Evolutionary conservation across 1,284 basidiomycete species (phyloP), one percentile per base, ranked within the genome.

Genomic region (Athelia psychrophila): DNA sequence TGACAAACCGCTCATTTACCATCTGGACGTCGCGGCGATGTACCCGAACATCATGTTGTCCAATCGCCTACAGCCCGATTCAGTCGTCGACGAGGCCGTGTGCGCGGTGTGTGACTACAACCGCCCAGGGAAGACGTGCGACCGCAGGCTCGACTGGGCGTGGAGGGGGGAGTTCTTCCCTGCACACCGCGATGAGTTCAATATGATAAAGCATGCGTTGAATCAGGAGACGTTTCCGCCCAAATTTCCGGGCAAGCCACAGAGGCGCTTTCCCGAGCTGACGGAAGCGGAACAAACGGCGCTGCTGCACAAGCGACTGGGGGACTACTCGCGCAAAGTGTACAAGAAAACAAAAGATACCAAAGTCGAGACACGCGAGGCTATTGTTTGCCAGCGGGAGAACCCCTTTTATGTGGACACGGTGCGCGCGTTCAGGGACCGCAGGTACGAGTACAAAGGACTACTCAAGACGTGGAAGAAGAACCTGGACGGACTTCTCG

Each of bases 41-140:
- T 99, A 99, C 66, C 97, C 97, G 53, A 99, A 99, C 74, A 99
- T 99, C 84, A 99, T 99, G 97, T 89, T 99, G 76, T 98, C 95
- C 25, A 99, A 99, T 69, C 92, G 97, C 51, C 81, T 99, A 2
- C 97, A 99, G 63, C 97, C 97, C 2, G 97, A 99, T 70, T 97
- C 97, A 1, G 92, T 99, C 70, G 92, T 98, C 16, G 93, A 96
- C 65, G 97, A 99, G 70, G 87, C 95, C 8, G 91, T 88, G 44
- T 99, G 97, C 66, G 97, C 97, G 0, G 95, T 98, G 5, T 99
- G 97, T 73, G 97, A 99, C 72, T 99, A 91, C 71, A 99, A 99
- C 64, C 84, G 95, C 4, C 95, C 96, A 0, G 94, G 92, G 27
- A 99, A 99, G 76, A 81, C 83, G 25, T 99, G 97, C 69, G 96